phyloP scores from a whole-genome alignment of 352 stramenopile species.

The Phytophthora rubi region DNA sequence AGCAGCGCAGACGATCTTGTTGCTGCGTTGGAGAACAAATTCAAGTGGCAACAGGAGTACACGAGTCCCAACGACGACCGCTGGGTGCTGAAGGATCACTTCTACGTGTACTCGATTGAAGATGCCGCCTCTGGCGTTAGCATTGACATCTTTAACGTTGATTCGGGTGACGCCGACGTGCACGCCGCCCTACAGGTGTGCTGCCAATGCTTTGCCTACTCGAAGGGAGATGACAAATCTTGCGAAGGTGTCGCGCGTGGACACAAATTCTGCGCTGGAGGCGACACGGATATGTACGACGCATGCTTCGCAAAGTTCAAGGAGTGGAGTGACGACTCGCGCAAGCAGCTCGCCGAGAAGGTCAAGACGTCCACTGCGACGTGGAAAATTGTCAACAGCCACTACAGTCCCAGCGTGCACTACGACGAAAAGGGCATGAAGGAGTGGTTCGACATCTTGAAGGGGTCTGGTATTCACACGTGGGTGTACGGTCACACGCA shows the following conservation, averaged over 20 bases:
- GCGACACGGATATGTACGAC: slow-evolving; percentile 48
- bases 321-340: slow-evolving; percentile 60
- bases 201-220: slow-evolving; percentile 80
- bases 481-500: slow-evolving; percentile 63
- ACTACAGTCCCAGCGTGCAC: slow-evolving; percentile 68
- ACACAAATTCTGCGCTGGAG: slow-evolving; percentile 50
- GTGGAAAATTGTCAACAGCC: slow-evolving; percentile 43
- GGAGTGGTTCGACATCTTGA: slow-evolving; percentile 53
- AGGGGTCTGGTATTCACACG: slow-evolving; percentile 46
- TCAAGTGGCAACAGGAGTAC: slow-evolving; percentile 44
- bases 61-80: slow-evolving; percentile 59
- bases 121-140: slow-evolving; percentile 32
- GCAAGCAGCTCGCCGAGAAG: slow-evolving; percentile 44
- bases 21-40: slow-evolving; percentile 34
- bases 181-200: slow-evolving; percentile 65
- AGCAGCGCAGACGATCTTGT: slow-evolving; percentile 44
- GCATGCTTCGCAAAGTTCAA: slow-evolving; percentile 57
- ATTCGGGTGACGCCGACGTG: slow-evolving; percentile 56
- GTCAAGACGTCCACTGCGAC: slow-evolving; percentile 58
- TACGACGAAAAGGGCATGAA: slow-evolving; percentile 49
- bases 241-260: slow-evolving; percentile 51
- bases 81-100: slow-evolving; percentile 64
- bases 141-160: slow-evolving; percentile 68
- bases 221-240: slow-evolving; percentile 31
- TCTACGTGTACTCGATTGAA: slow-evolving; percentile 54